Base-by-base conservation (phyloP, 176 grass and related monocot genomes). In the Dendrocalamus sinicus region DNA sequence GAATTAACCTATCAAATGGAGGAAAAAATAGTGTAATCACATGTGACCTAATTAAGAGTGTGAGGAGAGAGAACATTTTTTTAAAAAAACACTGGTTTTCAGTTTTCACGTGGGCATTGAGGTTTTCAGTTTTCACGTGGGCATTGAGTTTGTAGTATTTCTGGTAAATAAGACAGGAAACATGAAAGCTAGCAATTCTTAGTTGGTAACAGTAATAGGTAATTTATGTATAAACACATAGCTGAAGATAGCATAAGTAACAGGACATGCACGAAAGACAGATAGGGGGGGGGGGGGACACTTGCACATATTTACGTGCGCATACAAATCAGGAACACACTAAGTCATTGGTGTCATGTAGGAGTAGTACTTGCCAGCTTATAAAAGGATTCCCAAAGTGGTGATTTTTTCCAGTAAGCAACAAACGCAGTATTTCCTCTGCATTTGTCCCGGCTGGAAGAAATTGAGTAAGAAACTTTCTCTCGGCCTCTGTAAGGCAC, bases 401-500 rank as follows among this genome's bases (percentile, higher is more conserved):
- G 51, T 81, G 70, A 77, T 86, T 79, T 83, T 87, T 80, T 74
- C 89, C 86, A 48, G 74, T 64, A 72, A 89, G 88, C 75, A 95
- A 80, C 44, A 63, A 79, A 72, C 80, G 70, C 78, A 92, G 74
- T 59, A 55, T 89, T 91, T 95, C 89, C 76, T 90, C 83, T 75
- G 73, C 72, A 76, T 91, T 81, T 54, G 22, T 76, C 43, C 81
- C 89, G 50, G 68, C 89, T 75, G 88, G 91, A 72, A 95, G 89
- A 75, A 93, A 98, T 66, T 90, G 85, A 44, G 60, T 89, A 19
- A 98, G 91, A 82, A 91, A 89, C 14, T 83, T 81, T 86, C 91
- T 92, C 41, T 98, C 90, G 12, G 81, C 81, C 79, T 98, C 91
- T 68, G 89, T 92, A 9, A 94, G 91, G 88, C 51, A 92, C 73